These are phyloP conservation scores for Suhomyces prunicola DNA, from an alignment of 805 yeast species.

Conservation along the genomic window DNA sequence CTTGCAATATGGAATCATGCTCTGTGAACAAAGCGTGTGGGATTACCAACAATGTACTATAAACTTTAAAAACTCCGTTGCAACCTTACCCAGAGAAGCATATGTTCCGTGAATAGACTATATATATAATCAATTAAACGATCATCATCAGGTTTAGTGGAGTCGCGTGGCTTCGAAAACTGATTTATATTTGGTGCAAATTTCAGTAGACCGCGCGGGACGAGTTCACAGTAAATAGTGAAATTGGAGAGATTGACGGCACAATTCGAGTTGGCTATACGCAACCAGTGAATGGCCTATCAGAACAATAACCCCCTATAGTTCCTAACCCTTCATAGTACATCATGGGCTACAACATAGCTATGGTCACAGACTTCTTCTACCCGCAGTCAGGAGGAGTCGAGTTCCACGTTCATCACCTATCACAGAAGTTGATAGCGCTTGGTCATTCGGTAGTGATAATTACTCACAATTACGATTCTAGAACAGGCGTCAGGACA, in stretches of 20 bases:
- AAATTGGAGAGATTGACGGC: background rate
- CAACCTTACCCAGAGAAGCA: constrained; percentile 45
- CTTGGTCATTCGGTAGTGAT: constrained; percentile 84
- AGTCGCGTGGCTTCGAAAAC: background rate
- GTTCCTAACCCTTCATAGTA: background rate
- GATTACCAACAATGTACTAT: constrained; percentile 65
- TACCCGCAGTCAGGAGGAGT: constrained; percentile 99
- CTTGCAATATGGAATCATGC: constrained; percentile 74
- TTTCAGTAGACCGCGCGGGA: background rate
- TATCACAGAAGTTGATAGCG: constrained; percentile 76
- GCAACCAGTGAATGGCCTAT: background rate
- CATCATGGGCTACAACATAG: constrained; percentile 33
- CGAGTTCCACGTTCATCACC: constrained; percentile 89
- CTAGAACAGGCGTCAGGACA: constrained; percentile 76
- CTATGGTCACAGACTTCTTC: constrained; percentile 94
- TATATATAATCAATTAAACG: background rate
- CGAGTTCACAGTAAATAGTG: background rate
- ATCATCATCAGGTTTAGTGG: background rate
- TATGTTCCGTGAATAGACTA: constrained; percentile 11
- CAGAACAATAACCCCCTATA: background rate
- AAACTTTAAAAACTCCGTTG: constrained; percentile 68
- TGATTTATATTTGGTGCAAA: background rate
- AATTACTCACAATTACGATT: constrained; percentile 84
- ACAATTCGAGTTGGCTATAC: background rate
- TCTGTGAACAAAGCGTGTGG: constrained; percentile 87